phyloP scores from a whole-genome alignment of 176 grass and related monocot genomes.

The Guadua angustifolia region DNA sequence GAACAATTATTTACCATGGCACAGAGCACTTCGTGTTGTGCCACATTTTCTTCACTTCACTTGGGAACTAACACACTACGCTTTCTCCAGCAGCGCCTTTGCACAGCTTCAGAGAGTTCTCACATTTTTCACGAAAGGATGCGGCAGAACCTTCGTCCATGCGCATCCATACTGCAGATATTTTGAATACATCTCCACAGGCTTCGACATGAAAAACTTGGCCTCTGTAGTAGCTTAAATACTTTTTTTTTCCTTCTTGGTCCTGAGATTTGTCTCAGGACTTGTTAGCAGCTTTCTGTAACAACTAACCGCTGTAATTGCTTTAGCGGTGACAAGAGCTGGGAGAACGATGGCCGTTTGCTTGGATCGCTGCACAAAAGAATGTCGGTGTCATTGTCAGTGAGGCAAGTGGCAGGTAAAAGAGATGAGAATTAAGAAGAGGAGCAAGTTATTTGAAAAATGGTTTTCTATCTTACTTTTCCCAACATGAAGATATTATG shows the following conservation, averaged over 20 bases:
- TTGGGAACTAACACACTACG: conserved; percentile 48
- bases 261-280: conserved; percentile 37
- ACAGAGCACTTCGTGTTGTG: conserved; percentile 56
- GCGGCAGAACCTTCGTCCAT: conserved; percentile 54
- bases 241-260: conserved; percentile 16
- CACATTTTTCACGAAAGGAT: conserved; percentile 56
- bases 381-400: conserved; percentile 10
- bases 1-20: conserved; percentile 73
- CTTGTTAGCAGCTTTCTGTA: conserved; percentile 46
- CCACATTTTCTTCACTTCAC: conserved; percentile 61
- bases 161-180: conserved; percentile 52
- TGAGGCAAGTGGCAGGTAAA: neutral
- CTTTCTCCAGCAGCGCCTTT: conserved; percentile 51
- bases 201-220: conserved; percentile 51
- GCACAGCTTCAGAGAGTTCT: conserved; percentile 48
- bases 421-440: neutral
- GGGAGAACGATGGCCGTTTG: conserved; percentile 85
- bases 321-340: conserved; percentile 78
- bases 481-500: conserved; percentile 97
- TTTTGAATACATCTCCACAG: conserved; percentile 46
- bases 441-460: neutral
- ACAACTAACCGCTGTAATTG: conserved; percentile 70
- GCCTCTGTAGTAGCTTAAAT: conserved; percentile 39
- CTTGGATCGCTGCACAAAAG: conserved; percentile 71
- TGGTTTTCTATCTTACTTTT: conserved; percentile 58